Conservation (phyloP, 495 filamentous ascomycete genomes). For the Elasticomyces elasticus region DNA sequence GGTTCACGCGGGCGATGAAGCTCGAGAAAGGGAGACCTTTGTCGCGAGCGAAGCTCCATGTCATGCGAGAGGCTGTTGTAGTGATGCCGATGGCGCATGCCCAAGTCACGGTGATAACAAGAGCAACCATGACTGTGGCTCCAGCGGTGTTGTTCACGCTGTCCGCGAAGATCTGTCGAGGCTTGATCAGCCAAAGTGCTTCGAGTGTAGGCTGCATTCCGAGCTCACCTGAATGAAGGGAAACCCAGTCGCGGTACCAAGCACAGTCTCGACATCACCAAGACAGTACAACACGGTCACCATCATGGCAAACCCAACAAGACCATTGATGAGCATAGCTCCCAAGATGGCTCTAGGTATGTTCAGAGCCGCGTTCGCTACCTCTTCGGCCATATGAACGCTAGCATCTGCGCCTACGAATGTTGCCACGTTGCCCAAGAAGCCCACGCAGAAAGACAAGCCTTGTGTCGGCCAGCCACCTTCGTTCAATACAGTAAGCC, state of each 20-base stretch:
- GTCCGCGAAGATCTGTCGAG: constrained; percentile 45
- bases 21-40: constrained; percentile 21
- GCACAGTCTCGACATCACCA: constrained; percentile 36
- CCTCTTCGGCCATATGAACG: constrained; percentile 23
- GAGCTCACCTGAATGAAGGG: constrained; percentile 49
- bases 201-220: too few relatives aligned
- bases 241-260: constrained; percentile 41
- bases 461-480: constrained; percentile 22
- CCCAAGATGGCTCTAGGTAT: constrained; percentile 19
- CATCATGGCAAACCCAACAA: constrained; percentile 16
- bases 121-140: constrained; percentile 41
- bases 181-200: too few relatives aligned
- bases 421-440: constrained; percentile 13
- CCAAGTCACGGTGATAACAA: constrained; percentile 28
- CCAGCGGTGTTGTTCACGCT: constrained; percentile 41
- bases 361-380: constrained; percentile 14
- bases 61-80: constrained; percentile 37
- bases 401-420: constrained; percentile 21
- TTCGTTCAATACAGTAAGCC: constrained; percentile 8
- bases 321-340: constrained; percentile 17
- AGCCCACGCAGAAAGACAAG: constrained; percentile 20
- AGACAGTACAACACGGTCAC: constrained; percentile 41
- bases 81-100: constrained; percentile 32
- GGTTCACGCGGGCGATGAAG: constrained; percentile 12
- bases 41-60: constrained; percentile 39